Evolutionary conservation across 352 stramenopile genomes (phyloP), one percentile per base, ranked within the genome.

Genomic region (Globisporangium ultimum): DNA sequence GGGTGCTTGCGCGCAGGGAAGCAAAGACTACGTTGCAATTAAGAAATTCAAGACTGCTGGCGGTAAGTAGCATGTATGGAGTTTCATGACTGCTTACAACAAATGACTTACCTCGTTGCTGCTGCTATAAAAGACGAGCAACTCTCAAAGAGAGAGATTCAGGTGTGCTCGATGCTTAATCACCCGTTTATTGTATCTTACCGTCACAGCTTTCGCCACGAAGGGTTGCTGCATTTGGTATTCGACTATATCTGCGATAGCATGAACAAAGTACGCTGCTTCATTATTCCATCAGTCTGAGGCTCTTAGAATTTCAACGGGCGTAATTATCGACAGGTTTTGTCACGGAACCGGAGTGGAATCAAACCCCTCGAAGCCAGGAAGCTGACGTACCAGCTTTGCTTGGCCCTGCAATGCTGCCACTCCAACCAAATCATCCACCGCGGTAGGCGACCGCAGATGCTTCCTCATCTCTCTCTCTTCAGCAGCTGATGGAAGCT

Each of bases 181-280:
- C 84, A 93, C 32, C 72, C 80, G 32, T 78, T 84, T 48, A 93
- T 93, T 53, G 82, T 93, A n/a, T 84, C 76, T 1, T 92, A 91
- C 58, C 84, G 84, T 48, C 72, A 89, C 62, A 90, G 80, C 38
- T 93, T 93, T 60, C 82, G 84, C 0, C 76, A 89, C 46, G 84
- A 93, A 28, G 84, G 84, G 10, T 58, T 88, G 8, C 60, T 93
- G 9, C 80, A 93, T 32, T 66, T 93, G 6, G 84, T 93, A 11
- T 92, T 93, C 61, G 84, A 93, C 55, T 88, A 76, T 57, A 80
- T 90, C 1, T 76, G 74, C 34, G 77, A 82, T 42, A 83, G 68
- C 14, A 77, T 93, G 71, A 73, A 84, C 52, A 89, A 88, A 68
- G 84, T 93, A 43, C 17, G 60, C 40, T 15, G 1, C 32, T 18